Evolutionary conservation across 106 monocot genomes (phyloP).

Genomic region (Dioscorea alata): DNA sequence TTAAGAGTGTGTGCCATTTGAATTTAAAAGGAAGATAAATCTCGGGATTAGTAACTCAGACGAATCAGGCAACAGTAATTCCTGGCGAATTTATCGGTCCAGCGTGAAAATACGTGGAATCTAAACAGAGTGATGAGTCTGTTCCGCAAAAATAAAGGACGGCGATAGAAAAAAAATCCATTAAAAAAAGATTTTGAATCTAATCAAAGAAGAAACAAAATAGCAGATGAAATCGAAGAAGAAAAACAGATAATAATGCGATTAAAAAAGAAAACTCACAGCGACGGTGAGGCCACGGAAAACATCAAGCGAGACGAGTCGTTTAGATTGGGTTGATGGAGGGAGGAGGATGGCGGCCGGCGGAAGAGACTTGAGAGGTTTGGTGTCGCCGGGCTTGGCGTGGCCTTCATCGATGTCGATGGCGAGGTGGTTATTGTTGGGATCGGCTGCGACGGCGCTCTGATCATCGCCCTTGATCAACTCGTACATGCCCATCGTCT

Average conservation of each 20-base stretch:
- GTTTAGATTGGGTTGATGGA: background rate
- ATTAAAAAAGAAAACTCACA: constrained; percentile 3
- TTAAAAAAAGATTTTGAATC: too few relatives aligned
- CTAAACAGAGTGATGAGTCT: too few relatives aligned
- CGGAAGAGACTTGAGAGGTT: background rate
- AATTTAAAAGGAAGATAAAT: too few relatives aligned
- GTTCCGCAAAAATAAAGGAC: too few relatives aligned
- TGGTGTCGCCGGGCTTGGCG: background rate
- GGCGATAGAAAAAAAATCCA: too few relatives aligned
- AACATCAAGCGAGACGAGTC: constrained; percentile 39
- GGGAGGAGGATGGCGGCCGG: background rate
- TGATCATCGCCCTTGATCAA: constrained; percentile 17
- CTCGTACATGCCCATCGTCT: constrained; percentile 18
- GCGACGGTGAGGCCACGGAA: constrained; percentile 46
- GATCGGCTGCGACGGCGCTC: background rate
- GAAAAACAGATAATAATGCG: background rate
- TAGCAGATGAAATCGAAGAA: too few relatives aligned
- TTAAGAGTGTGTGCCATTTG: too few relatives aligned
- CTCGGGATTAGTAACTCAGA: too few relatives aligned
- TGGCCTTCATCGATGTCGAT: background rate
- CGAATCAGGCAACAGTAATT: too few relatives aligned
- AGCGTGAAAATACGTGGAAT: too few relatives aligned
- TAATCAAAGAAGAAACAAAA: too few relatives aligned
- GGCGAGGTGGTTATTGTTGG: constrained; percentile 3
- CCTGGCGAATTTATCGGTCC: too few relatives aligned